Evolutionary conservation across 208 protist species (phyloP), one percentile per base, ranked within the genome.

Genomic region (Sergeia podlipaevii): DNA sequence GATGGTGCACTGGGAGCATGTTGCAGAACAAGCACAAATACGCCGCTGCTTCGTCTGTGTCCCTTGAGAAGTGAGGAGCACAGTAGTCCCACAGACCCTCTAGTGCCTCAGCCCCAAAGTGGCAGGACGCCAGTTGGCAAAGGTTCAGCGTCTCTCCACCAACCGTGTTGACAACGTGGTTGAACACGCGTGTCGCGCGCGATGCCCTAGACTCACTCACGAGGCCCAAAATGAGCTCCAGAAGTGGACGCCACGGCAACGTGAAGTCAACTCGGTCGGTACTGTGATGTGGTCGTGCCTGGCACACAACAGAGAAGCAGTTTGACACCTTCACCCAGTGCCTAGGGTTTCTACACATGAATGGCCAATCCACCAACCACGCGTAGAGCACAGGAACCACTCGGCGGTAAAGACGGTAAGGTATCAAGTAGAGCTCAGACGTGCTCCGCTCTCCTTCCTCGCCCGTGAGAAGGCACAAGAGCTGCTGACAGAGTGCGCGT

Each of bases 161-260:
- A 29, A 28, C 38, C 38, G 33, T 42, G 0, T 45, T 34, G 44
- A 61, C 55, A 1, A 56, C 65, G 13, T 49, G 44, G 8, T 23
- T 4, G 23, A 65, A 20, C 33, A 54, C 26, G 27, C 10, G 27
- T 29, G 10, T 18, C 18, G 39, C 10, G 7, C 23, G 11, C 23
- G 26, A 34, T 18, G 6, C 45, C 21, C 7, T 51, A 6, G 10
- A 6, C 15, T 15, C 6, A 5, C 10, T 8, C 10, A 24, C 11
- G 1, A 73, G 26, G 6, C 68, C 66, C 17, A 59, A 37, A 17
- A 86, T 42, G n/a, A 92, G 21, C 13, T 45, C 45, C 4, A 74
- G 66, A 18, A 88, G 63, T 20, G 85, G 85, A 10, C 57, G 34
- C 85, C 85, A 93, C 15, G 80, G 81, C 4, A 93, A 65, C 15